Percentiles rank a stretch among this genome's conserved stretches.
These are phyloP conservation scores for Clathrospora elynae DNA, from an alignment of 2,329 filamentous ascomycete species.

Conservation along the genomic window DNA sequence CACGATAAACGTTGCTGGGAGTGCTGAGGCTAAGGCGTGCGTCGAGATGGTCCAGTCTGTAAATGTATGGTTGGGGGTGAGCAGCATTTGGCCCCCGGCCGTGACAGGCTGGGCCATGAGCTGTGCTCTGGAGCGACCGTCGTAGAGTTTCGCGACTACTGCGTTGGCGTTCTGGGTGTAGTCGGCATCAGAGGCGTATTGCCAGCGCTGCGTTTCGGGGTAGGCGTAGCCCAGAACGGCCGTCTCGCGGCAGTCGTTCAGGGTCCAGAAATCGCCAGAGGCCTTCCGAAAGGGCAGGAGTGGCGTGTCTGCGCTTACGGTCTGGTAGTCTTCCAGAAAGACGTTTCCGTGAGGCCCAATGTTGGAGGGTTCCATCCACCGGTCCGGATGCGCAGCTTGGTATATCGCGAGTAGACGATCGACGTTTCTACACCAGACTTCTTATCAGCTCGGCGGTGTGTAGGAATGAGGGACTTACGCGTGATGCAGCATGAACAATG, in stretches of 20 bases:
- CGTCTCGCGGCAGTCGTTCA: slow-evolving; percentile 33
- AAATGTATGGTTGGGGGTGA: slow-evolving; percentile 16
- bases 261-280: slow-evolving; percentile 36
- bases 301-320: slow-evolving; percentile 53
- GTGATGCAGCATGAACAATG: slow-evolving; percentile 57
- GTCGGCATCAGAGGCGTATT: slow-evolving; percentile 14
- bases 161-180: slow-evolving; percentile 20
- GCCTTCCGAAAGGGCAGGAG: slow-evolving; percentile 50
- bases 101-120: slow-evolving; percentile 1
- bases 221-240: slow-evolving; percentile 42
- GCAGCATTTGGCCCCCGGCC: not conserved
- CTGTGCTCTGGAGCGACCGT: slow-evolving; percentile 16
- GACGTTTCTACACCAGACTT: slow-evolving; percentile 31
- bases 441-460: not conserved
- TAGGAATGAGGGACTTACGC: slow-evolving; percentile 36
- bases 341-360: slow-evolving; percentile 37
- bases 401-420: slow-evolving; percentile 69
- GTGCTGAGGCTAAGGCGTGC: slow-evolving; percentile 2
- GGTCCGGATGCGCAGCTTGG: slow-evolving; percentile 72
- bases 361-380: slow-evolving; percentile 61
- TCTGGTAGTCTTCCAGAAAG: slow-evolving; percentile 45
- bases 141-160: slow-evolving; percentile 31
- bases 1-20: slow-evolving; percentile 31
- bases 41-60: slow-evolving; percentile 36
- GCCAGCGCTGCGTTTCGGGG: slow-evolving; percentile 41